These are phyloP conservation scores for Epichloe typhina DNA, from an alignment of 2,329 filamentous ascomycete species.

Conservation along the genomic window DNA sequence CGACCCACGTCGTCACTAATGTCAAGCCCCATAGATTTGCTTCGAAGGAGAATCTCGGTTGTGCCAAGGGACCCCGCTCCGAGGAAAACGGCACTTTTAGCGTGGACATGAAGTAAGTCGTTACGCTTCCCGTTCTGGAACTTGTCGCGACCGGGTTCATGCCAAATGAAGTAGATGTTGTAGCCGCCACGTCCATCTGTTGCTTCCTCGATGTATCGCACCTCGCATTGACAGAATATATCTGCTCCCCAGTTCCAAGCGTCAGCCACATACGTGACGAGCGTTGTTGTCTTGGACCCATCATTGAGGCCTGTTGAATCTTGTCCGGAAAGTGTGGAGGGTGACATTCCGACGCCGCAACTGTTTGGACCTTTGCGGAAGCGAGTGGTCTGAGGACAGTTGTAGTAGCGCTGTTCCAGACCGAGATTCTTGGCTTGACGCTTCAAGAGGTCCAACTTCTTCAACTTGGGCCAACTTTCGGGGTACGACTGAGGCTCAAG, in stretches of 20 bases:
- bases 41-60: constrained; percentile 51
- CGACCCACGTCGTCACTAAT: constrained; percentile 45
- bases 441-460: constrained; percentile 44
- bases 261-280: constrained; percentile 54
- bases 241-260: constrained; percentile 63
- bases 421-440: constrained; percentile 41
- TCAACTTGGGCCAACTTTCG: constrained; percentile 39
- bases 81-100: constrained; percentile 51
- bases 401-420: constrained; percentile 37
- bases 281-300: constrained; percentile 51
- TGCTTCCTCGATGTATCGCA: constrained; percentile 45
- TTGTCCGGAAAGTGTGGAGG: constrained; percentile 46
- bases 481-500: constrained; percentile 48
- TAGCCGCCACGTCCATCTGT: constrained; percentile 37
- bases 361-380: constrained; percentile 48
- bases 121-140: constrained; percentile 39
- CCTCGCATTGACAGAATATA: constrained; percentile 57
- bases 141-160: constrained; percentile 41
- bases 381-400: constrained; percentile 47
- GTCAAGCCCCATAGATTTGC: constrained; percentile 41
- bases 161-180: constrained; percentile 51
- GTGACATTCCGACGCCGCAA: constrained; percentile 50
- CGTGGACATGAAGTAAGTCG: constrained; percentile 55
- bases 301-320: constrained; percentile 54
- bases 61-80: constrained; percentile 52